Evolutionary conservation across 2,329 filamentous ascomycete genomes (phyloP), one percentile per base, ranked within the genome.

Genomic region (Stagonosporopsis vannaccii): DNA sequence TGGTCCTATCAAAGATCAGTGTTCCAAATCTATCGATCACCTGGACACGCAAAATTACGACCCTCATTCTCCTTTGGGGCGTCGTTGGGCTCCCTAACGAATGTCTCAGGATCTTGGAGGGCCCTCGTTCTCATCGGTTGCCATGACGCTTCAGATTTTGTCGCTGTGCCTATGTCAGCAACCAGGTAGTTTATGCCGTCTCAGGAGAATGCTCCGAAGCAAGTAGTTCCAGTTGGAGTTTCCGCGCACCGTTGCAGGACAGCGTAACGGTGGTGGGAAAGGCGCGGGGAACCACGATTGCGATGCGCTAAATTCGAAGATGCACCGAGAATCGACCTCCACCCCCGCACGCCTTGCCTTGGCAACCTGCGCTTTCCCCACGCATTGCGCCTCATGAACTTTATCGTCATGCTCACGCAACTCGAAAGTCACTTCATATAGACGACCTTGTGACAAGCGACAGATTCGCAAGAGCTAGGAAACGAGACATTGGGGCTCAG

Each of bases 291-390:
- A 39, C 39, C 30, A 42, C 47, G 42, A 36, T 30, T 28, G 26
- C 22, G 22, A 25, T 20, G 35, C 35, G 19, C 35, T 37, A 37
- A 37, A 20, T 11, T 19, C 19, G 35, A 23, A 33, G 35, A 52
- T 35, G 28, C 23, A 33, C 26, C 49, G 26, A 52, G 15, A 33
- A 25, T 36, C 20, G 32, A 39, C 44, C 39, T 49, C 44, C 51
- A 49, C 39, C 51, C 50, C 51, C 51, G 44, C 44, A 32, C 20
- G n/a, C 33, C 23, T 39, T 39, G 44, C 25, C 51, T 54, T 54
- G 51, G 51, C 44, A 23, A 30, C 37, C 44, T 44, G 37, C 39
- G 32, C 39, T 39, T 25, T 32, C 13, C 15, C 23, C 32, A 39
- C 17, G 8, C 23, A 9, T 51, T 32, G 23, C 30, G 32, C 26